Base-by-base conservation (phyloP, 768 basidiomycete genomes). In the Suillus tomentosus region DNA sequence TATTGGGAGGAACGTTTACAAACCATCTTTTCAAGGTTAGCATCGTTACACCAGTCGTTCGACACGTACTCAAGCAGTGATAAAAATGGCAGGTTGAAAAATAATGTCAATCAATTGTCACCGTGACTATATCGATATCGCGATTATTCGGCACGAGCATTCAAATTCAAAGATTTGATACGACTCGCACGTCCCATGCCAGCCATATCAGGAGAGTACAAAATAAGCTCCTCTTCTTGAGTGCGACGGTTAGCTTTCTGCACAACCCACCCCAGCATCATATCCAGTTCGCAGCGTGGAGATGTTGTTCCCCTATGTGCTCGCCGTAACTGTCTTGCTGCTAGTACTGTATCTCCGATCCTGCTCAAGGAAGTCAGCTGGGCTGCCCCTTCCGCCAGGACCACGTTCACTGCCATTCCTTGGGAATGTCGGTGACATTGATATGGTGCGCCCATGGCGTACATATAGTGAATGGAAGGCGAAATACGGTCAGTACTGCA, bases 391-490 rank as follows among this genome's bases (percentile, higher is more conserved):
- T 53, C 51, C 51, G 17, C 51, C 51, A 17, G 51, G 51, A 17
- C 51, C 51, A 3, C 27, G 27, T 10, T 27, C 51, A 53, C 31
- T 53, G 9, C 51, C 51, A 27, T 53, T 53, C 17, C 15, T 53
- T 31, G 51, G 51, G 4, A 53, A 53, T 9, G 1, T 53, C 31
- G 9, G 4, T 1, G 51, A 53, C 17, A 53, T 53, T 19, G 51
- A 53, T 17, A 15, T 10, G 1, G 27, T 27, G 9, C 15, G 9
- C 31, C 51, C 51, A 34, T 53, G 51, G 51, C 51, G 51, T 51
- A 74, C 73, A 19, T 74, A 74, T 22, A 65, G 74, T 40, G n/a
- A 19, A 19, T 74, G 73, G 73, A 64, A 66, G 57, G 71, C 68
- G 51, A 73, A 64, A 66, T 76, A 76, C 53, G 73, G 73, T 71